A percentile compares a stretch with the other conserved stretches of the same genome.
These are phyloP conservation scores for Lipomyces sp. DNA, from an alignment of 805 yeast genomes.

Conservation along the genomic window DNA sequence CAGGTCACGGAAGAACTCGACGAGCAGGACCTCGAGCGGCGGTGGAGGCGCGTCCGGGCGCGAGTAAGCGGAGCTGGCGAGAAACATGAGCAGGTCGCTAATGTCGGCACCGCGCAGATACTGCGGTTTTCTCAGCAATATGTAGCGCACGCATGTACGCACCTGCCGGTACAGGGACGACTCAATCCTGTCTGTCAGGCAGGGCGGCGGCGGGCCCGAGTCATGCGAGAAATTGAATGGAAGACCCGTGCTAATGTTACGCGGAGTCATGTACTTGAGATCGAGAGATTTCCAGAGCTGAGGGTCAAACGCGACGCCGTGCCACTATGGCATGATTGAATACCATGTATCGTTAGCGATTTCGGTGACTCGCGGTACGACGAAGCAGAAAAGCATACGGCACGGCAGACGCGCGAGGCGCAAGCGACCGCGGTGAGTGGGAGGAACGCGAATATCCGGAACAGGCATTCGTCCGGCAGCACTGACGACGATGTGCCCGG, in stretches of 20 bases:
- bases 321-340: constrained; percentile 1
- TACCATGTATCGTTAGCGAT: background rate
- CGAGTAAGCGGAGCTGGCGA: background rate
- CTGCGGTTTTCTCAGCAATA: constrained; percentile 5
- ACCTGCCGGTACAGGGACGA: background rate
- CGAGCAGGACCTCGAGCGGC: no score
- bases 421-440: background rate
- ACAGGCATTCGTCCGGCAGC: constrained; percentile 13
- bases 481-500: background rate
- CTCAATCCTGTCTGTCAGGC: no score
- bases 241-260: background rate
- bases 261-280: background rate
- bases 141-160: background rate
- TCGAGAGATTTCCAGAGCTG: constrained; percentile 3
- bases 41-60: no score
- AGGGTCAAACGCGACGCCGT: constrained; percentile 1
- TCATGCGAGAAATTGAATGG: no score
- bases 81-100: background rate
- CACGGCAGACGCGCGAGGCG: constrained; percentile 8
- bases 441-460: constrained; percentile 7
- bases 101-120: constrained; percentile 3
- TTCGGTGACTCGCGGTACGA: background rate
- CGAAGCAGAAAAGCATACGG: constrained; percentile 3
- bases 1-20: background rate
- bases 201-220: no score